Conservation (phyloP, 495 filamentous ascomycete genomes). For the Penicillium atrosanguineum region DNA sequence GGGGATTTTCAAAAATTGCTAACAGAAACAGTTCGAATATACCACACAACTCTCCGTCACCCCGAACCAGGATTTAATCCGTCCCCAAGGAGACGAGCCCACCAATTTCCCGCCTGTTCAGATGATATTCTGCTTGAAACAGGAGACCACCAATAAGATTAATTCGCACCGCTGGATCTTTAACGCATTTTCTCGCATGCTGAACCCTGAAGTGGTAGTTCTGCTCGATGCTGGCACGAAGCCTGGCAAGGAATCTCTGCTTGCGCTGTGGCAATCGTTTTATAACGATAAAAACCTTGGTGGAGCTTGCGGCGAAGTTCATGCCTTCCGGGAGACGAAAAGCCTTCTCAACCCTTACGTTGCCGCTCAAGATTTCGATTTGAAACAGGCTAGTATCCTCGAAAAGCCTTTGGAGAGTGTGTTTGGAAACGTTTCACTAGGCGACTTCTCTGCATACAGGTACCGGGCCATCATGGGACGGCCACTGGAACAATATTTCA, state of each 20-base stretch:
- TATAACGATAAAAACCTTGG: constrained; percentile 98
- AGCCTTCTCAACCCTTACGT: constrained; percentile 93
- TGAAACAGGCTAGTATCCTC: constrained; percentile 98
- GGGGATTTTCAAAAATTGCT: too few species aligned
- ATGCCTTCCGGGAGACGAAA: constrained; percentile 91
- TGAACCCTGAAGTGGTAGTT: constrained; percentile 96
- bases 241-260: constrained; percentile 84
- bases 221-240: constrained; percentile 96
- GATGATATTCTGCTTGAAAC: constrained; percentile 98
- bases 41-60: constrained; percentile 99
- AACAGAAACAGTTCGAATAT: constrained; percentile 70
- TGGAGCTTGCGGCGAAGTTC: constrained; percentile 97
- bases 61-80: constrained; percentile 87
- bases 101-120: constrained; percentile 89
- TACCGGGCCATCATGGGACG: constrained; percentile 97
- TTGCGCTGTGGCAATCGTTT: constrained; percentile 94
- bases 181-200: constrained; percentile 93
- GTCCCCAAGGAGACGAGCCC: constrained; percentile 77
- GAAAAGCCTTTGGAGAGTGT: constrained; percentile 95
- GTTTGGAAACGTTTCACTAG: constrained; percentile 95
- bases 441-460: constrained; percentile 96
- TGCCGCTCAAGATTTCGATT: constrained; percentile 97
- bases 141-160: constrained; percentile 99
- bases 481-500: constrained; percentile 97
- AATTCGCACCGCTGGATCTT: constrained; percentile 99